Evolutionary conservation across 768 basidiomycete genomes (phyloP).

Genomic region (Boletus pseudo-olivaceus): DNA sequence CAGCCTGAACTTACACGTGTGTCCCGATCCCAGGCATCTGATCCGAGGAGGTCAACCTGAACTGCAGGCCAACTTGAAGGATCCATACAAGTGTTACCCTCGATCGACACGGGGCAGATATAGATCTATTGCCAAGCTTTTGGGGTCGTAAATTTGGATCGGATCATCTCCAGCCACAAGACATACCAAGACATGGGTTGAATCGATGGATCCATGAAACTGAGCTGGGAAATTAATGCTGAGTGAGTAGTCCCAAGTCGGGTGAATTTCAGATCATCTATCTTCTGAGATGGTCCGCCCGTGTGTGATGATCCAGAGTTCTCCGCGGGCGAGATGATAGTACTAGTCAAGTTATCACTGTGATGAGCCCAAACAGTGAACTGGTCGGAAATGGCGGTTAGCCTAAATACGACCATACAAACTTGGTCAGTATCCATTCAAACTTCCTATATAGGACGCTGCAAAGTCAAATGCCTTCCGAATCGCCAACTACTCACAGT

Average conservation of each 20-base stretch:
- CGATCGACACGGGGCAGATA: not conserved
- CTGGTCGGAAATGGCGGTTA: not conserved
- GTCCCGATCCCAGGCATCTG: not conserved
- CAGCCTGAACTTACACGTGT: not conserved
- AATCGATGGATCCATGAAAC: not conserved
- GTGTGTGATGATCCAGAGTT: not conserved
- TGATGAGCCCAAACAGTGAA: not conserved
- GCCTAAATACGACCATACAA: constrained; percentile 16
- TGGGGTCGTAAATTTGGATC: not conserved
- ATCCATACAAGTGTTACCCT: no score
- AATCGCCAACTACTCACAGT: not conserved
- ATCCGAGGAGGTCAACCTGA: constrained; percentile 14
- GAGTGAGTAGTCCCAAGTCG: not conserved
- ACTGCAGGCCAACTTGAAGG: no score
- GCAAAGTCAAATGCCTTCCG: constrained; percentile 10
- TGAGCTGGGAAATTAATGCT: not conserved
- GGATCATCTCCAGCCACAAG: not conserved
- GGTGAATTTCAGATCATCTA: not conserved
- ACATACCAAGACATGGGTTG: not conserved
- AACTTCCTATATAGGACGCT: no score
- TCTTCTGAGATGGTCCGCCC: not conserved
- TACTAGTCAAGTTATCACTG: no score
- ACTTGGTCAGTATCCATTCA: no score
- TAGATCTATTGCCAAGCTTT: not conserved
- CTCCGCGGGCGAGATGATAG: not conserved